Conservation (phyloP, 2,329 filamentous ascomycete species). For the Anisogramma anomala region DNA sequence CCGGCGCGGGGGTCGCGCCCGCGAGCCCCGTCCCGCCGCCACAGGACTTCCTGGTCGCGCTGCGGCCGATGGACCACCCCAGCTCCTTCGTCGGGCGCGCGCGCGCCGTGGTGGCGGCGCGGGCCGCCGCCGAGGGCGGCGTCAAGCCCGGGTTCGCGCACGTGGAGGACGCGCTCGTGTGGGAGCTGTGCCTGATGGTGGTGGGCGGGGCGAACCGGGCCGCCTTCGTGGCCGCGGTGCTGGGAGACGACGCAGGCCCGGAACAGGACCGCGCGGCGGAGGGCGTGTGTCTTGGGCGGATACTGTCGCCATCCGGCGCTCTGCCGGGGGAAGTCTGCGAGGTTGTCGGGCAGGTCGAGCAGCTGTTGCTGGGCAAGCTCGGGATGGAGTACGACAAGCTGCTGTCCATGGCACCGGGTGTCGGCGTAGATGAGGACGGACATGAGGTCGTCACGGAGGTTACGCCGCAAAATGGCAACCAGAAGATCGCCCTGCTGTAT, state of each 20-base stretch:
- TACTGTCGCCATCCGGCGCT: conserved; percentile 26
- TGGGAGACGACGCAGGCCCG: conserved; percentile 3
- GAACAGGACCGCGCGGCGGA: too few species aligned
- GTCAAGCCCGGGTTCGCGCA: conserved; percentile 34
- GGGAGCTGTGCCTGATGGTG: conserved; percentile 34
- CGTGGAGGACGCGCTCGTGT: conserved; percentile 41
- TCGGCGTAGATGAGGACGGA: conserved; percentile 26
- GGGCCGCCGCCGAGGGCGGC: conserved; percentile 17
- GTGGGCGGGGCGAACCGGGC: conserved; percentile 20
- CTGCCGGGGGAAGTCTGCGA: conserved; percentile 31
- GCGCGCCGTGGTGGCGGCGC: conserved; percentile 23
- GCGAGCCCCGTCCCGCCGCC: conserved; percentile 10
- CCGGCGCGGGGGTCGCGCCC: conserved; percentile 18
- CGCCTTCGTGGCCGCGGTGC: conserved; percentile 5
- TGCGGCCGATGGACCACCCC: conserved; percentile 34
- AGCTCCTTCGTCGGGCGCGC: conserved; percentile 36
- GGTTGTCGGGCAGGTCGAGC: conserved; percentile 25
- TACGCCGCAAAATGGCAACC: conserved; percentile 28
- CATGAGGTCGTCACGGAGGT: conserved; percentile 19
- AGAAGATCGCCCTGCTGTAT: conserved; percentile 38
- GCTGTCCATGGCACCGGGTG: conserved; percentile 30
- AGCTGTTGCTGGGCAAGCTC: conserved; percentile 27
- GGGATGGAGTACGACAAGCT: conserved; percentile 30
- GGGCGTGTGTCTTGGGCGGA: conserved; percentile 19
- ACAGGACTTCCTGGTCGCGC: conserved; percentile 40